Evolutionary conservation across 2,329 filamentous ascomycete genomes (phyloP), one percentile per base, ranked within the genome.

Genomic region (Chaetomium olivaceum): DNA sequence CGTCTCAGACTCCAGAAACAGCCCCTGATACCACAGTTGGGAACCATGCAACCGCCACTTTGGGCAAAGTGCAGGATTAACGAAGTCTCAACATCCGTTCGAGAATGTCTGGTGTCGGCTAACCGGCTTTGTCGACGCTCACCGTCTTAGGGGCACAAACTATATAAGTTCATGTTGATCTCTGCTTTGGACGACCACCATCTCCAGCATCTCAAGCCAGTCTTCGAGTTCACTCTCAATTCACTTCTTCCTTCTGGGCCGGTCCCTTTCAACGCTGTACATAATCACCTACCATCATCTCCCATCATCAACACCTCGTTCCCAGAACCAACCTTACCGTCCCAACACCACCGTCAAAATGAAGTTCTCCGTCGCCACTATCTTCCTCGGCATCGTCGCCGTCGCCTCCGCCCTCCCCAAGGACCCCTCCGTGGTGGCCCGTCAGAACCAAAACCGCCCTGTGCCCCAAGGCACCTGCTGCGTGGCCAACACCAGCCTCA

Each of bases 391-490:
- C 70, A 66, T 74, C 56, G 69, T 72, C 39, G 70, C 73, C 67
- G 51, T 74, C 57, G 67, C 71, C 62, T 56, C 71, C 16, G 73
- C 70, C 61, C 61, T 70, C 6, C 73, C 73, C 58, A 70, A 72
- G n/a, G 64, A 69, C 52, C n/a, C 50, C 7, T n/a, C 67, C 59
- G 62, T 75, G 59, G 63, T 66, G 27, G 70, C 71, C 43, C 74
- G 73, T 56, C 76, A 77, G 69, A 78, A 78, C 71, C 71, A 61
- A 51, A 72, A 74, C 71, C 73, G 77, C 19, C 76, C 76, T 16
- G 74, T 77, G 14, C 74, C 77, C 33, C 71, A 54, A 33, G 77
- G 77, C 46, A 68, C 68, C 39, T 78, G 77, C 74, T 78, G 77
- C 68, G 72, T 77, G 19, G 72, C 74, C 66, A 74, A 74, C 67